These are phyloP conservation scores for Globisporangium nagaii DNA, from an alignment of 352 stramenopile species.

Conservation along the genomic window DNA sequence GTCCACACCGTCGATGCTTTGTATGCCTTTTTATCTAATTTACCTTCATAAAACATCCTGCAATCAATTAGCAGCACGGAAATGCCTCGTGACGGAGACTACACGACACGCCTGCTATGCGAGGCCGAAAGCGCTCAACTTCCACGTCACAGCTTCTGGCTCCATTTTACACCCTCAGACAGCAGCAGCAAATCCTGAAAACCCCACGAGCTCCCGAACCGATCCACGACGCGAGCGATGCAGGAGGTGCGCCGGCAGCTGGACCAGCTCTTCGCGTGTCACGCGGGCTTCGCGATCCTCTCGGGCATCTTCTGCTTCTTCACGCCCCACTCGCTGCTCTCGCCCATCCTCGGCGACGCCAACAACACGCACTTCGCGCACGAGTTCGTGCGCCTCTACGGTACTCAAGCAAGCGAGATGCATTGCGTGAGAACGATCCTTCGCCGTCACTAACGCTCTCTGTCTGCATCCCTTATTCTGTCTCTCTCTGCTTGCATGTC, in stretches of 20 bases:
- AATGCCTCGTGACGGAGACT: too few relatives aligned
- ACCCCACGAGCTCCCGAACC: background rate
- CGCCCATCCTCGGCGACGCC: conserved; percentile 60
- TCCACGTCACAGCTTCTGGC: conserved; percentile 6
- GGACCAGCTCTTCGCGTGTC: conserved; percentile 75
- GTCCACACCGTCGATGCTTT: too few relatives aligned
- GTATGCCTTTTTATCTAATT: too few relatives aligned
- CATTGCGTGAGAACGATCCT: background rate
- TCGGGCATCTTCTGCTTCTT: conserved; percentile 69
- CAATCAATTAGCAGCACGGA: too few relatives aligned
- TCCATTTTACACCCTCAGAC: background rate
- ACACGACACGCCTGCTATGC: background rate
- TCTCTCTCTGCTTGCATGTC: background rate
- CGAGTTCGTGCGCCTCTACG: conserved; percentile 85
- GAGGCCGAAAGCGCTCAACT: background rate
- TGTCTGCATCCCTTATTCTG: too few relatives aligned
- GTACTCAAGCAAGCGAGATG: conserved; percentile 14
- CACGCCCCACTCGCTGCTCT: conserved; percentile 77
- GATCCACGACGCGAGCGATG: conserved; percentile 15
- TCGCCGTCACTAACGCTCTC: background rate
- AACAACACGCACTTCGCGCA: conserved; percentile 83
- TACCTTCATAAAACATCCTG: too few relatives aligned
- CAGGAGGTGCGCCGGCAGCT: conserved; percentile 68
- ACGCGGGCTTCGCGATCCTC: conserved; percentile 64
- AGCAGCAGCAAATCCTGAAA: background rate